Evolutionary conservation across 2,329 filamentous ascomycete species (phyloP), one percentile per base, ranked within the genome.

Genomic region (Chrysoporthe puriensis): DNA sequence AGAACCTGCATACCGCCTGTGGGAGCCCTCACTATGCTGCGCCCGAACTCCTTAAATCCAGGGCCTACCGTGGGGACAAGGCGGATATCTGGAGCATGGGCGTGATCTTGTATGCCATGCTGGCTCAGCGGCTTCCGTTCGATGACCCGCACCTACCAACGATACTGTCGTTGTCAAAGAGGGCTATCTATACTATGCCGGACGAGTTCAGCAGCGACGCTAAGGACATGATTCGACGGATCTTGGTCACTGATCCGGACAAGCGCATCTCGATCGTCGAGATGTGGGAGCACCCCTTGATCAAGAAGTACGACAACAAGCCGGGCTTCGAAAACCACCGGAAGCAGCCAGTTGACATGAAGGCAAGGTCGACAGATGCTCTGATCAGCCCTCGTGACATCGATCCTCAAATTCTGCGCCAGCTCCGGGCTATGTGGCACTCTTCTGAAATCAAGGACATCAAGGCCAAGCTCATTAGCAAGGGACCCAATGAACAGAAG

Each of bases 21-120:
- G 96, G 96, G 26, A 98, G 96, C 71, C 96, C 96, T 32, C 96
- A 98, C 79, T 99, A 99, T 74, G 95, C 95, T 21, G 94, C 96
- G 0, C 96, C 96, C 0, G 96, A 99, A 77, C 88, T 99, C 44
- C 90, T 97, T 70, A 88, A 88, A 72, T 90, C 90, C 52, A 85
- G 85, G 46, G 86, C 86, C 54, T 99, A 99, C 76, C 89, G 91
- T 66, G 96, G 95, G 13, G 91, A 93, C 64, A 90, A 89, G 74
- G 93, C 93, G 8, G 96, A 99, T 74, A 91, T 97, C 60, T 99
- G 96, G 96, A 97, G 94, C 76, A 89, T 94, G 77, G 94, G 94
- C 1, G 91, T 97, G 59, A 94, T 97, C 66, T 81, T 99, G 0
- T 99, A 91, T 76, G 94, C 94, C 13, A 90, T 97, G 81, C 84